Conservation (phyloP, 768 basidiomycete genomes). For the Leccinum incarnatum region DNA sequence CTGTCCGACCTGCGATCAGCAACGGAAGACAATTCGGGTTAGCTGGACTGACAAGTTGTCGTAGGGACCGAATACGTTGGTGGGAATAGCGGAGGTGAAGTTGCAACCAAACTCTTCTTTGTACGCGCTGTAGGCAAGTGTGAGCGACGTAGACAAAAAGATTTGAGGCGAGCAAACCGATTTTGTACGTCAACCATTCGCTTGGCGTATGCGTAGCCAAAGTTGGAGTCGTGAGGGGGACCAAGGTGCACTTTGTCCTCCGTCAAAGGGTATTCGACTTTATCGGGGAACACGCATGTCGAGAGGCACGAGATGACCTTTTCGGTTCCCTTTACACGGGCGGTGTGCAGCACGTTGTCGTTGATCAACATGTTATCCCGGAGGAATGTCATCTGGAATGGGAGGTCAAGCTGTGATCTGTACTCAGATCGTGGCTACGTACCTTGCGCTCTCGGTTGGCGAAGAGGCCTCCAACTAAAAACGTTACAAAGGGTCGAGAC, state of each 20-base stretch:
- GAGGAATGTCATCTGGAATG: constrained; percentile 75
- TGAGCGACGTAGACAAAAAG: not conserved
- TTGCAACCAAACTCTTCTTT: constrained; percentile 93
- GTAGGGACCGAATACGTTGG: constrained; percentile 93
- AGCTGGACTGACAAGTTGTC: constrained; percentile 76
- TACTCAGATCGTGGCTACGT: constrained; percentile 4
- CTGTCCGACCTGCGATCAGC: constrained; percentile 37
- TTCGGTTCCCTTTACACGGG: constrained; percentile 58
- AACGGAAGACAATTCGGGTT: not conserved
- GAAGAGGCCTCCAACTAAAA: constrained; percentile 87
- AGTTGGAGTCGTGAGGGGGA: constrained; percentile 92
- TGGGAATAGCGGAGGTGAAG: constrained; percentile 96
- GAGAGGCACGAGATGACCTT: constrained; percentile 96
- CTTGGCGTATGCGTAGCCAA: constrained; percentile 96
- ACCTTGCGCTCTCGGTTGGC: constrained; percentile 95
- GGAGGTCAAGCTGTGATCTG: not conserved
- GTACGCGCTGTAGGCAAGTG: constrained; percentile 64
- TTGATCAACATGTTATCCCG: constrained; percentile 96
- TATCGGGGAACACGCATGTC: constrained; percentile 96
- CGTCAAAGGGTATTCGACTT: constrained; percentile 89
- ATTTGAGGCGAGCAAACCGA: constrained; percentile 51
- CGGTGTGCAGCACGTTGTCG: constrained; percentile 82
- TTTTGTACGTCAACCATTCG: constrained; percentile 95
- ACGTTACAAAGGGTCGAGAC: constrained; percentile 7
- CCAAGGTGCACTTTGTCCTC: constrained; percentile 92